Evolutionary conservation across 31 red algal genomes (phyloP).

Genomic region (Pterothamnion heteromorphum): DNA sequence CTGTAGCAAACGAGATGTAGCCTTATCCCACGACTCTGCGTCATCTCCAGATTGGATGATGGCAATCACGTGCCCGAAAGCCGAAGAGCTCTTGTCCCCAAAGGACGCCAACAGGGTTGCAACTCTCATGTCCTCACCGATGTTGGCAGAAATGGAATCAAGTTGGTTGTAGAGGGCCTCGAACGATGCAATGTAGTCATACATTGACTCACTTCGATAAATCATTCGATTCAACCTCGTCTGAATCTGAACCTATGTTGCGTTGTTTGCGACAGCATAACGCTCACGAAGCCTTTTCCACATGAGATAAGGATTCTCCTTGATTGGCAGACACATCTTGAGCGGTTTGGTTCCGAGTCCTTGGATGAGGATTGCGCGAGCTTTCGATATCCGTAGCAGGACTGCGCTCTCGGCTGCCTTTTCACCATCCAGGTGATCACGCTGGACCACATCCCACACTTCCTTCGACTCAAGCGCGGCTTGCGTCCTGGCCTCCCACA

Average conservation of each 20-base stretch:
- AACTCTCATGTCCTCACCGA: slow-evolving; percentile 32
- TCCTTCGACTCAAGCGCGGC: too few relatives aligned
- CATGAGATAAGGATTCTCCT: slow-evolving; percentile 34
- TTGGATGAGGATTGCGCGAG: not conserved
- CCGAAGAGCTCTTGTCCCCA: slow-evolving; percentile 1
- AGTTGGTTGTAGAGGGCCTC: slow-evolving; percentile 7
- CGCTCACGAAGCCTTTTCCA: slow-evolving; percentile 21
- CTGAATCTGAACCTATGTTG: slow-evolving; percentile 12
- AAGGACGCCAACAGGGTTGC: slow-evolving; percentile 47
- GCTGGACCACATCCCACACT: too few relatives aligned
- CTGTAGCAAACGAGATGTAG: not conserved
- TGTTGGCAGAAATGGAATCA: not conserved
- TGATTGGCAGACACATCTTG: not conserved
- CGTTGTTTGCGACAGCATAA: slow-evolving; percentile 19
- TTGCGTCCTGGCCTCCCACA: too few relatives aligned
- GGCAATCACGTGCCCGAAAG: not conserved
- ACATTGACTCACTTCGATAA: slow-evolving; percentile 9
- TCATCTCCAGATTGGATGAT: not conserved
- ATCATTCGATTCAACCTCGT: not conserved
- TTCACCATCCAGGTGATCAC: too few relatives aligned
- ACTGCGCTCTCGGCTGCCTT: too few relatives aligned
- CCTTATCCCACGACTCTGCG: not conserved
- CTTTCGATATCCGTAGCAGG: too few relatives aligned
- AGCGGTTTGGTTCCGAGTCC: not conserved
- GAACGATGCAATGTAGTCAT: slow-evolving; percentile 41